Conservation (phyloP, 306 rosid genomes). For the Potentilla sterilis region DNA sequence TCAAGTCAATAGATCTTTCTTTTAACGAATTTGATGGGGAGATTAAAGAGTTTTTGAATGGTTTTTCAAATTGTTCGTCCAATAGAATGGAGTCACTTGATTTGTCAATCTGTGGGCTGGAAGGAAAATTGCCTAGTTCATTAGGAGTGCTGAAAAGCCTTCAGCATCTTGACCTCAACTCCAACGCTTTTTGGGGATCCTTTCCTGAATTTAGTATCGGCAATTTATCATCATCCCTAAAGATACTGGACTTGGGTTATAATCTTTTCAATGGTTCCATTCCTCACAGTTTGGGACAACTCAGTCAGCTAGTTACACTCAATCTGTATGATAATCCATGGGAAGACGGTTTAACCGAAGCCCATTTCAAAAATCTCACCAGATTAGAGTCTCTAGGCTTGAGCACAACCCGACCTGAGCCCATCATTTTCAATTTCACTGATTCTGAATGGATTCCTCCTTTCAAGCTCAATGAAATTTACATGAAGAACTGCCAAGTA, state of each 20-base stretch:
- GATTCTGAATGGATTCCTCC: background rate
- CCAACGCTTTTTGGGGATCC: conserved; percentile 15
- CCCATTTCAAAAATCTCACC: conserved; percentile 19
- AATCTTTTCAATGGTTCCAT: conserved; percentile 24
- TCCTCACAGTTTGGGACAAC: conserved; percentile 27
- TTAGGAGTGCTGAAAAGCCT: conserved; percentile 14
- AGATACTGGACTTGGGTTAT: background rate
- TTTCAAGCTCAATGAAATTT: background rate
- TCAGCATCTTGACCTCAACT: background rate
- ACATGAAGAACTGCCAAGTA: background rate
- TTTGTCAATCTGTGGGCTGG: background rate
- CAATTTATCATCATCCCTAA: conserved; percentile 9
- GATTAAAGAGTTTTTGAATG: background rate
- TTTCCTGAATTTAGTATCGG: conserved; percentile 13
- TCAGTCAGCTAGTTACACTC: background rate
- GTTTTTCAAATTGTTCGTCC: background rate
- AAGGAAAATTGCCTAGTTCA: conserved; percentile 9
- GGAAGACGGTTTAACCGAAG: conserved; percentile 9
- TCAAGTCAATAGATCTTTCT: background rate
- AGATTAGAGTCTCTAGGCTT: background rate
- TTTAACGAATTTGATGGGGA: background rate
- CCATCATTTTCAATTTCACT: background rate
- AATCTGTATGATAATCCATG: background rate
- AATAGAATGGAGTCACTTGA: background rate
- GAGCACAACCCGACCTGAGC: background rate